phyloP scores from a whole-genome alignment of 768 basidiomycete species.

The Leccinum boreale region DNA sequence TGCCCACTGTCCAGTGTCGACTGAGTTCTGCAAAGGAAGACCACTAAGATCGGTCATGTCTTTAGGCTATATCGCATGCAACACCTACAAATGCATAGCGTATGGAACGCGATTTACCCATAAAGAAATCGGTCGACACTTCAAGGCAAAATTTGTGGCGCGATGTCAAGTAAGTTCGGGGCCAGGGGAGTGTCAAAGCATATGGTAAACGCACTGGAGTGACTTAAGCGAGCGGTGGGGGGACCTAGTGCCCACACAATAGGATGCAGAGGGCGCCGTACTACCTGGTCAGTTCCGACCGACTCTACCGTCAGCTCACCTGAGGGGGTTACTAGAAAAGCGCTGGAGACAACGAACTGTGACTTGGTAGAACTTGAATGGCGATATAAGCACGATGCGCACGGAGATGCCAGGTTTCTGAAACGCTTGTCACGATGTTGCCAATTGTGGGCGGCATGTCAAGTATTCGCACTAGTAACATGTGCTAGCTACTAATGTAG shows the following conservation, averaged over 20 bases:
- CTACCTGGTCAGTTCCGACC: not conserved
- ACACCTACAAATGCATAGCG: conserved; percentile 1
- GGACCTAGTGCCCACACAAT: conserved; percentile 1
- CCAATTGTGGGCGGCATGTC: conserved; percentile 22
- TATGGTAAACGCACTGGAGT: conserved; percentile 11
- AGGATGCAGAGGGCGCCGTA: not conserved
- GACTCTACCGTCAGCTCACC: not conserved
- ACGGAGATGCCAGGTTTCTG: not conserved
- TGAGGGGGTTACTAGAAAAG: not conserved
- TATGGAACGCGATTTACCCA: conserved; percentile 9
- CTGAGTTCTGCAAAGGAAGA: not conserved
- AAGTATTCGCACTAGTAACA: conserved; percentile 11
- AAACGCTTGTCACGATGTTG: not conserved
- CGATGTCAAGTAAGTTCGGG: not conserved
- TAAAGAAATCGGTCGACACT: not conserved
- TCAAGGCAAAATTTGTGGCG: conserved; percentile 24
- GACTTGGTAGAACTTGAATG: not conserved
- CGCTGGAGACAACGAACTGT: not conserved
- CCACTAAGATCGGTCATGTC: not conserved
- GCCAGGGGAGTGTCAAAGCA: too few species aligned
- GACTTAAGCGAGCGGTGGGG: not conserved
- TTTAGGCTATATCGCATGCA: not conserved
- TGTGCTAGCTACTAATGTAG: not conserved
- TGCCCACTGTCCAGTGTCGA: not conserved
- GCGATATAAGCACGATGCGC: not conserved